These are phyloP conservation scores for Penicillium cataractarum DNA, from an alignment of 495 filamentous ascomycete genomes.

Conservation along the genomic window DNA sequence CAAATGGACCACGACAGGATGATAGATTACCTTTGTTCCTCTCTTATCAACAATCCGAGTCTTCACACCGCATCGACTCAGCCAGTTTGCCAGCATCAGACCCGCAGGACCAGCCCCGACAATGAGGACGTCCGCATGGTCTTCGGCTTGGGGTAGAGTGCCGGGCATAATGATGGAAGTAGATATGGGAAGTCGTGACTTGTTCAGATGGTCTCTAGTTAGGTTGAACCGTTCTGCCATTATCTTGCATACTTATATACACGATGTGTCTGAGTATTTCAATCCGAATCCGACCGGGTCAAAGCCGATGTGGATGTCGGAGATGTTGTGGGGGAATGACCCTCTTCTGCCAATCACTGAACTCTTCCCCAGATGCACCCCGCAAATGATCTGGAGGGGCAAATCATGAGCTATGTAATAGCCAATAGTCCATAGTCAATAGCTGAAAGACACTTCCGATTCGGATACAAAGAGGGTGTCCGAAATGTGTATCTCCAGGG, in stretches of 20 bases:
- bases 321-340: conserved; percentile 12
- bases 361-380: background rate
- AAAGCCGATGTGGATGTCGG: conserved; percentile 7
- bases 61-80: conserved; percentile 58
- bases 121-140: conserved; percentile 47
- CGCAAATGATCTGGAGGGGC: background rate
- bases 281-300: conserved; percentile 2
- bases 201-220: background rate
- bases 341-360: background rate
- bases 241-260: background rate
- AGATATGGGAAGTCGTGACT: background rate
- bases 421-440: background rate
- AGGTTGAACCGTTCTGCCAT: background rate
- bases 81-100: conserved; percentile 63
- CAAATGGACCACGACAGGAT: conserved; percentile 29
- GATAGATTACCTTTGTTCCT: conserved; percentile 43
- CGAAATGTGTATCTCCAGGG: background rate
- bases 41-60: conserved; percentile 64
- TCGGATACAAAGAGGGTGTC: background rate
- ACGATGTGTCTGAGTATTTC: background rate
- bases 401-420: background rate
- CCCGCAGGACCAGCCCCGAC: conserved; percentile 68
- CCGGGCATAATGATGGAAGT: conserved; percentile 10
- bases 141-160: conserved; percentile 10
- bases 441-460: background rate